Conservation (phyloP, 2,329 filamentous ascomycete species). For the Fusarium devonianum region DNA sequence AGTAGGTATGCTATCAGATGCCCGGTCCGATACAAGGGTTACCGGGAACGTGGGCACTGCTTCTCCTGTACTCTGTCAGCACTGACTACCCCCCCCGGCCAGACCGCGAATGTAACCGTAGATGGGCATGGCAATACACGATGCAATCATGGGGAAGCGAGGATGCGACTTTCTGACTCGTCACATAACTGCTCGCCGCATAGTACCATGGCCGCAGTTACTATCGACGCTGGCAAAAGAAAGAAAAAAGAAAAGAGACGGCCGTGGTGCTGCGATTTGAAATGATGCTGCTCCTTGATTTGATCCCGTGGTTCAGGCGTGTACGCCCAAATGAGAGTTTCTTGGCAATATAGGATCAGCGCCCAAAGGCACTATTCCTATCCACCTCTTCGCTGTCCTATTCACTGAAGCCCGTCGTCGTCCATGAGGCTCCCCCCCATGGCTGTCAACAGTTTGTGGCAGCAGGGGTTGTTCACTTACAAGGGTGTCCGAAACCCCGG, state of each 20-base stretch:
- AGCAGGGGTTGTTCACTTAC: slow-evolving; percentile 1
- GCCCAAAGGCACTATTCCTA: not conserved
- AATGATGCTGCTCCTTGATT: slow-evolving; percentile 5
- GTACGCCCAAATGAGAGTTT: not conserved
- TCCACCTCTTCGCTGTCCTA: not conserved
- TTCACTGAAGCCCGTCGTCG: not conserved
- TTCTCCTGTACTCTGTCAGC: not conserved
- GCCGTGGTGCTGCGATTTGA: slow-evolving; percentile 10
- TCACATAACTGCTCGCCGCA: slow-evolving; percentile 2
- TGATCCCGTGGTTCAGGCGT: not conserved
- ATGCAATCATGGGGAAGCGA: slow-evolving; percentile 3
- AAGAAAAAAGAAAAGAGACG: not conserved
- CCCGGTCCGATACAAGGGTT: not conserved
- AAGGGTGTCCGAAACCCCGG: not conserved
- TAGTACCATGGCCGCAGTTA: slow-evolving; percentile 9
- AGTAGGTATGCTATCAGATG: not conserved
- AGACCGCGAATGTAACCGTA: slow-evolving; percentile 7
- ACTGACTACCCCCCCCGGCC: slow-evolving; percentile 1
- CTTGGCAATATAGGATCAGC: not conserved
- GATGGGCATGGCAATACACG: not conserved
- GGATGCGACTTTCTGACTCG: slow-evolving; percentile 1
- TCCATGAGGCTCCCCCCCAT: slow-evolving; percentile 7
- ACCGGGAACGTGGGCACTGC: too few relatives aligned
- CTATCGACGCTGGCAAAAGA: not conserved
- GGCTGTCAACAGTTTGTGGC: not conserved